These are phyloP conservation scores for Cenchrus fungigraminus DNA, from an alignment of 176 grass and related monocot species.

Conservation along the genomic window DNA sequence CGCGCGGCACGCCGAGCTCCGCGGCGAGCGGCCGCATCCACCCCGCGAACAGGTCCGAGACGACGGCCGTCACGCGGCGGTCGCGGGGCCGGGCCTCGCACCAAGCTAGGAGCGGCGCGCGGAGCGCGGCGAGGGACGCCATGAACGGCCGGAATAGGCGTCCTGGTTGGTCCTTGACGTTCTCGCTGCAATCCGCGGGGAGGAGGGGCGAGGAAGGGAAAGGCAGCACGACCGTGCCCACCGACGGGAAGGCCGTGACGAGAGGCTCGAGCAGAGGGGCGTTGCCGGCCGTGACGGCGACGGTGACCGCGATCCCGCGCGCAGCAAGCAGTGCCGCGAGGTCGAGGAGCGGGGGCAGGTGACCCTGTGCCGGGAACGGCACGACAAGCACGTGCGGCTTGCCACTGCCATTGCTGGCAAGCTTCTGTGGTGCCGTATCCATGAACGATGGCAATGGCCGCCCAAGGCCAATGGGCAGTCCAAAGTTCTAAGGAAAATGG, in stretches of 20 bases:
- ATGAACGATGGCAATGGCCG: no score
- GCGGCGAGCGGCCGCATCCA: constrained; percentile 56
- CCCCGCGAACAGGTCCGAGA: constrained; percentile 65
- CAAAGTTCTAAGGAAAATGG: no score
- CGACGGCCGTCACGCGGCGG: constrained; percentile 39
- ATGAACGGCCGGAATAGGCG: constrained; percentile 37
- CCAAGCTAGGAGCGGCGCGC: constrained; percentile 47
- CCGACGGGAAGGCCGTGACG: constrained; percentile 18
- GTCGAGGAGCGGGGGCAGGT: constrained; percentile 62
- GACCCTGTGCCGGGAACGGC: background rate
- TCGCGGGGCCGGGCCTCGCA: background rate
- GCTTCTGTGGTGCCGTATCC: no score
- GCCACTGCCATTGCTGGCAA: no score
- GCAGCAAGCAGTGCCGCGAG: constrained; percentile 7
- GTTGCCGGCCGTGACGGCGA: constrained; percentile 40
- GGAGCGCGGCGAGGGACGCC: constrained; percentile 33
- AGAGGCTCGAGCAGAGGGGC: constrained; percentile 42
- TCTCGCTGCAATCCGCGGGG: constrained; percentile 34
- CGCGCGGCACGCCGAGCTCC: constrained; percentile 56
- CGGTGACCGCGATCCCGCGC: constrained; percentile 40
- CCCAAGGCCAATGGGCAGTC: no score
- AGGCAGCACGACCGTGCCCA: constrained; percentile 31
- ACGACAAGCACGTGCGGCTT: no score
- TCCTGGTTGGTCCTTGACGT: constrained; percentile 44
- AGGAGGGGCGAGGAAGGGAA: constrained; percentile 43